These are phyloP conservation scores for Rhodamnia rubescens DNA, from an alignment of 345 rosid species.

Conservation along the genomic window DNA sequence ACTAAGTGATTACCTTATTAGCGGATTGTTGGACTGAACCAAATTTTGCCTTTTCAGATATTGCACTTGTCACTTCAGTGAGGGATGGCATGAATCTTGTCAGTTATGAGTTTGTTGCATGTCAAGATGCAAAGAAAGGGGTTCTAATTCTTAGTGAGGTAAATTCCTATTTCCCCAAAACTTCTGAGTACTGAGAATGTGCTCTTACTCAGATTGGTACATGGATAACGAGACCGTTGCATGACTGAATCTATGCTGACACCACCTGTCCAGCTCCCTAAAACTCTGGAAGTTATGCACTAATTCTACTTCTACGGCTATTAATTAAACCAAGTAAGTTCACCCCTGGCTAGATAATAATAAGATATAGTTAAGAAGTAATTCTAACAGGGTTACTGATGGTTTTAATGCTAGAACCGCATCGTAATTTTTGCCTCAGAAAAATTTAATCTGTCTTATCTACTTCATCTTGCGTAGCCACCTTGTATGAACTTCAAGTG, in stretches of 20 bases:
- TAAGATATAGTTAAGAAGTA: background rate
- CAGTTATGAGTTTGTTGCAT: conserved; percentile 97
- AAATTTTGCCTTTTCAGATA: conserved; percentile 40
- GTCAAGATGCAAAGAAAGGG: conserved; percentile 95
- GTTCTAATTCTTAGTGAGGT: conserved; percentile 99
- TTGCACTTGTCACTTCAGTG: conserved; percentile 92
- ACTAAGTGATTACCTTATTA: background rate
- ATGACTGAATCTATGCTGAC: background rate
- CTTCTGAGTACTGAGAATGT: background rate
- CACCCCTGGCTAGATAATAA: background rate
- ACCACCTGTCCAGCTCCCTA: background rate
- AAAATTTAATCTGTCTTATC: background rate
- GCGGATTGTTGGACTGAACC: background rate
- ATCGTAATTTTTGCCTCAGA: background rate
- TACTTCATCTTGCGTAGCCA: background rate
- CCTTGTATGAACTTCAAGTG: background rate
- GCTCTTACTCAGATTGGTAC: background rate
- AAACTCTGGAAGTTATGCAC: background rate
- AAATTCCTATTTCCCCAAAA: conserved; percentile 11
- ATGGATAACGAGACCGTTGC: background rate
- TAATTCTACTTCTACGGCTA: background rate
- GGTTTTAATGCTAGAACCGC: background rate
- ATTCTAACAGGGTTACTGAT: background rate
- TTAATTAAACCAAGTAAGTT: background rate
- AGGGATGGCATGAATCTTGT: conserved; percentile 99